Percentiles rank a stretch among this genome's conserved stretches.
These are phyloP conservation scores for Aspergillus pseudotamarii DNA, from an alignment of 2,329 filamentous ascomycete species.

Conservation along the genomic window DNA sequence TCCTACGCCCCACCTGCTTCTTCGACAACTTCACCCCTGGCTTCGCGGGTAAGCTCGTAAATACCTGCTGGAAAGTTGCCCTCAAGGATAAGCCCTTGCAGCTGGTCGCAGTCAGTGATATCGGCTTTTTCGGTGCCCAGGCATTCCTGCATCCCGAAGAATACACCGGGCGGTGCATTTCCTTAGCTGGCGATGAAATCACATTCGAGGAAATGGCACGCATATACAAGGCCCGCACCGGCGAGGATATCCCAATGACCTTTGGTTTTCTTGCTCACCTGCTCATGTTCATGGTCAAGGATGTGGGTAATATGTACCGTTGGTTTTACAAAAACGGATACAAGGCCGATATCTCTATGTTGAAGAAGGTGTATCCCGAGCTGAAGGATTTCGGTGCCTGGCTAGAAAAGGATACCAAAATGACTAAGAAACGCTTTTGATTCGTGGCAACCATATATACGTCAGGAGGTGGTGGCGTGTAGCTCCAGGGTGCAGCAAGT, in stretches of 20 bases:
- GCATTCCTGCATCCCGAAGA: constrained; percentile 51
- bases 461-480: no score
- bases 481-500: no score
- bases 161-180: constrained; percentile 39
- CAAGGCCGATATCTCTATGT: constrained; percentile 46
- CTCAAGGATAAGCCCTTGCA: constrained; percentile 49
- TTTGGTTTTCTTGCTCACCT: constrained; percentile 45
- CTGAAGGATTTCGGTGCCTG: constrained; percentile 53
- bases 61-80: constrained; percentile 43
- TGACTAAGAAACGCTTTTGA: no score
- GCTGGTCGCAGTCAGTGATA: constrained; percentile 51
- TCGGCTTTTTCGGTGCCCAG: constrained; percentile 54
- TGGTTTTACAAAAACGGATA: constrained; percentile 56
- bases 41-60: constrained; percentile 54
- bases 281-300: constrained; percentile 48
- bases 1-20: constrained; percentile 65
- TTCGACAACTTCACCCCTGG: constrained; percentile 59
- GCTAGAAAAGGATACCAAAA: constrained; percentile 49
- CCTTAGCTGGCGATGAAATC: constrained; percentile 57
- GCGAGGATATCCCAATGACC: constrained; percentile 44
- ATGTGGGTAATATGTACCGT: constrained; percentile 51
- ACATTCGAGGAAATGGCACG: constrained; percentile 49
- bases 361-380: constrained; percentile 48
- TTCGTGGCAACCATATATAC: no score
- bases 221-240: constrained; percentile 52